Conservation (phyloP, 202 grass and related monocot species). For the Musa balbisiana region DNA sequence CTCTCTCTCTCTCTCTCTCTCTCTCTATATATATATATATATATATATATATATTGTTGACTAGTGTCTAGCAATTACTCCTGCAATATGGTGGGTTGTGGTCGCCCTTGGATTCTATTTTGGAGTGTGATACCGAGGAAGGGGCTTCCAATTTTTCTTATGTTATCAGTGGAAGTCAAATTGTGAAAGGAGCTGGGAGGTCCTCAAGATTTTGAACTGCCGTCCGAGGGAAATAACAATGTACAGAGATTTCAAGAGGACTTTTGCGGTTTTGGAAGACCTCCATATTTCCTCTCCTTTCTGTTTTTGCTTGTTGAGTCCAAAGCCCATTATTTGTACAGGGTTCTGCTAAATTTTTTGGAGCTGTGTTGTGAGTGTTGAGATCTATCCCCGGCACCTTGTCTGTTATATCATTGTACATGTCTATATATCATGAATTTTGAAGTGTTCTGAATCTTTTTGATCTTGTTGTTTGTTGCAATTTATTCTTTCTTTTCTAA, state of each 20-base stretch:
- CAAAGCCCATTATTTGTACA: background rate
- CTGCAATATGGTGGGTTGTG: background rate
- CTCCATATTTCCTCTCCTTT: background rate
- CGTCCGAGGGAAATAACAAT: slow-evolving; percentile 33
- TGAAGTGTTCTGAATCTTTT: too few relatives aligned
- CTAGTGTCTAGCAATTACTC: slow-evolving; percentile 5
- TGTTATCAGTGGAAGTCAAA: slow-evolving; percentile 38
- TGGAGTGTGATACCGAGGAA: background rate
- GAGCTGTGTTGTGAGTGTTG: background rate
- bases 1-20: too few relatives aligned
- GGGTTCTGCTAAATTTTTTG: background rate
- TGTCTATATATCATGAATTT: too few relatives aligned
- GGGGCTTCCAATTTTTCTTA: slow-evolving; percentile 3
- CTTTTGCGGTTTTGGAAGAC: slow-evolving; percentile 33
- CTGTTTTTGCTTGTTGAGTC: too few relatives aligned
- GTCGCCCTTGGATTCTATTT: slow-evolving; percentile 16
- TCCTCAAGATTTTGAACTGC: slow-evolving; percentile 66
- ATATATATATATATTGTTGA: too few relatives aligned
- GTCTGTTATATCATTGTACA: too few relatives aligned
- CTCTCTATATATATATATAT: too few relatives aligned
- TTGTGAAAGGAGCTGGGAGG: slow-evolving; percentile 48
- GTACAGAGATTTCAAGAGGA: slow-evolving; percentile 63
- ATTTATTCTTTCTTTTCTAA: too few relatives aligned
- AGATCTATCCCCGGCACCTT: too few relatives aligned
- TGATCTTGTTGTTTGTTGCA: too few relatives aligned